Percentiles rank a stretch among this genome's conserved stretches.
Evolutionary conservation across 768 basidiomycete genomes (phyloP).

Genomic region (Termitomyces sp.): DNA sequence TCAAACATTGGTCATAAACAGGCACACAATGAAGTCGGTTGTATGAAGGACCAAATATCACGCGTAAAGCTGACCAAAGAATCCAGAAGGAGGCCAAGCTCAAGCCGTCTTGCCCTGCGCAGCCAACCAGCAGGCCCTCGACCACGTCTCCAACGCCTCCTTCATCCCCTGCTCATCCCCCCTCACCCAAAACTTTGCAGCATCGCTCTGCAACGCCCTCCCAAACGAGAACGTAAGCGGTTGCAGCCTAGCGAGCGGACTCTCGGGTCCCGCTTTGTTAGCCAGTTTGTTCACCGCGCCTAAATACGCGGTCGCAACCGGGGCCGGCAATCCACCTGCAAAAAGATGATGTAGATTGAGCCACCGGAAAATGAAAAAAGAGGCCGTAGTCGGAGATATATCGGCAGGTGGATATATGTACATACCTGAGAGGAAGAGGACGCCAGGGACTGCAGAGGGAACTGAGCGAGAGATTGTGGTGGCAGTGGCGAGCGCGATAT

Average conservation of each 20-base stretch:
- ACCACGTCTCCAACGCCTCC: conserved; percentile 36
- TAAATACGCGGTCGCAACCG: conserved; percentile 37
- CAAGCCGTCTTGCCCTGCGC: conserved; percentile 28
- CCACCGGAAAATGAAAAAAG: not conserved
- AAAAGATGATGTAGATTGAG: not conserved
- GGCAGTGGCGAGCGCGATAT: conserved; percentile 43
- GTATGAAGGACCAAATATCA: not conserved
- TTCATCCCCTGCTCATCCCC: conserved; percentile 40
- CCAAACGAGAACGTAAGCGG: conserved; percentile 48
- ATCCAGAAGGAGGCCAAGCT: not conserved
- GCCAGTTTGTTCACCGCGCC: conserved; percentile 36
- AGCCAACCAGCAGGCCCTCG: conserved; percentile 39
- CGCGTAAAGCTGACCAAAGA: not conserved
- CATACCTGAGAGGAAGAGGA: conserved; percentile 47
- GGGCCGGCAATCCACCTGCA: conserved; percentile 38
- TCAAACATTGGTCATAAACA: not conserved
- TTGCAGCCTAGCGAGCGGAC: conserved; percentile 37
- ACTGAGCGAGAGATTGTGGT: conserved; percentile 42
- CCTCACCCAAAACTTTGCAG: conserved; percentile 40
- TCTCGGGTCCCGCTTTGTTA: conserved; percentile 26
- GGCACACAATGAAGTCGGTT: not conserved
- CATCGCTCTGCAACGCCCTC: conserved; percentile 45
- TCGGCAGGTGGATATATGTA: conserved; percentile 15
- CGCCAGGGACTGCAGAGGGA: conserved; percentile 42
- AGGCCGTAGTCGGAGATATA: not conserved